Percentiles rank a stretch among this genome's conserved stretches.
Conservation (phyloP, 176 grass and related monocot species). For the Miscanthus lutarioriparius region DNA sequence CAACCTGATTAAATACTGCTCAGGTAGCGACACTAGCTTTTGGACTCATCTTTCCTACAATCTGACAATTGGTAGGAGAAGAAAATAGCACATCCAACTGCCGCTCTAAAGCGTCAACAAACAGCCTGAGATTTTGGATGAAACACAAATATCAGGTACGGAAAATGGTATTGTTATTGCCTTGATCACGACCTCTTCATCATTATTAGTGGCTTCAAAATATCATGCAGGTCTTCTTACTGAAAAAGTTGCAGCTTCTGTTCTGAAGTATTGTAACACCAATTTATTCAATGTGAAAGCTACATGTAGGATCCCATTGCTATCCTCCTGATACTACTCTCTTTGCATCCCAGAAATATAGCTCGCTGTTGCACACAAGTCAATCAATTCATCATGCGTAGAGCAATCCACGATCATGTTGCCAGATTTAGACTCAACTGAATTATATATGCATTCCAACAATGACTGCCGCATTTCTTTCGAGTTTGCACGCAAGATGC, state of each 20-base stretch:
- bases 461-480: background rate
- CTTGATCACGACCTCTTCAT: background rate
- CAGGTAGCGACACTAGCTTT: background rate
- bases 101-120: background rate
- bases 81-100: background rate
- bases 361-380: background rate
- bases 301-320: background rate
- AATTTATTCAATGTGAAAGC: slow-evolving; percentile 4
- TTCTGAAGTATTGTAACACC: background rate
- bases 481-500: background rate
- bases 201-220: too few species aligned
- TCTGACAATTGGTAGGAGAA: slow-evolving; percentile 12
- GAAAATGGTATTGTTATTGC: background rate
- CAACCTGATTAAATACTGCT: background rate
- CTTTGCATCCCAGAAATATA: background rate
- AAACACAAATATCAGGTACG: background rate
- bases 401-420: background rate
- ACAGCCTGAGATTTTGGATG: background rate
- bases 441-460: too few species aligned
- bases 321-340: background rate
- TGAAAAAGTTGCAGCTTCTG: background rate
- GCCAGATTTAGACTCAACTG: background rate
- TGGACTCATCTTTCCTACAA: background rate
- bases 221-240: too few species aligned
- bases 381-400: slow-evolving; percentile 1